These are phyloP conservation scores for Penicillium sp. DNA, from an alignment of 2,329 filamentous ascomycete genomes.

Conservation along the genomic window DNA sequence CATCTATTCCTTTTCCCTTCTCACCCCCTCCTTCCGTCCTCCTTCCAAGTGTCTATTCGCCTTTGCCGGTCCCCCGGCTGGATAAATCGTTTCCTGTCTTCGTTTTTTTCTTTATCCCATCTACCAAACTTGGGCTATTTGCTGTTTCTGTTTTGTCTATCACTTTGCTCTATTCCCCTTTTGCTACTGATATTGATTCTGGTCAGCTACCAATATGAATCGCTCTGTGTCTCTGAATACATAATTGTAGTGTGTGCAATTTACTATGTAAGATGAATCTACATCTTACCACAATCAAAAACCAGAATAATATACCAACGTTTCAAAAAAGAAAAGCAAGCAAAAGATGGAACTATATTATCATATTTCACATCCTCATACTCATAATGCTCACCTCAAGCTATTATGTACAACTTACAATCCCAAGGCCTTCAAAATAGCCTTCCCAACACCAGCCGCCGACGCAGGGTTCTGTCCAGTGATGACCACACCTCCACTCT, in stretches of 20 bases:
- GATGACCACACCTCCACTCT: conserved; percentile 40
- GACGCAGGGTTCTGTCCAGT: conserved; percentile 52
- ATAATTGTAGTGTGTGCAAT: background rate
- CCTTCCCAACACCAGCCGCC: conserved; percentile 45
- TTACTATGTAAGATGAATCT: background rate
- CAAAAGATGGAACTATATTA: background rate
- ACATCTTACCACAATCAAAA: background rate
- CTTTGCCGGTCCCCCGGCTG: background rate
- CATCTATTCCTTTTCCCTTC: background rate
- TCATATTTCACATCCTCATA: background rate
- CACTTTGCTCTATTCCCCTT: conserved; percentile 36
- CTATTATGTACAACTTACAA: conserved; percentile 8
- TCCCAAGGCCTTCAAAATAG: conserved; percentile 39
- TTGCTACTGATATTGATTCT: conserved; percentile 23
- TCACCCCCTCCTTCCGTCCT: background rate
- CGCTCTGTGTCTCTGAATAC: conserved; percentile 9
- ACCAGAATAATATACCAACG: background rate
- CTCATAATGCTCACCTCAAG: no score
- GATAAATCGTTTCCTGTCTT: conserved; percentile 1
- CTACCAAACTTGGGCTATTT: conserved; percentile 1
- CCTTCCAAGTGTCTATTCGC: background rate
- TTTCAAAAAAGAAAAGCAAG: background rate
- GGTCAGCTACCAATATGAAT: conserved; percentile 23
- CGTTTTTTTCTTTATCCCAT: conserved; percentile 5
- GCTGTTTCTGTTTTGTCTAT: conserved; percentile 13